Evolutionary conservation across 2,329 filamentous ascomycete species (phyloP), one percentile per base, ranked within the genome.

Genomic region (Fusarium sambucinum): DNA sequence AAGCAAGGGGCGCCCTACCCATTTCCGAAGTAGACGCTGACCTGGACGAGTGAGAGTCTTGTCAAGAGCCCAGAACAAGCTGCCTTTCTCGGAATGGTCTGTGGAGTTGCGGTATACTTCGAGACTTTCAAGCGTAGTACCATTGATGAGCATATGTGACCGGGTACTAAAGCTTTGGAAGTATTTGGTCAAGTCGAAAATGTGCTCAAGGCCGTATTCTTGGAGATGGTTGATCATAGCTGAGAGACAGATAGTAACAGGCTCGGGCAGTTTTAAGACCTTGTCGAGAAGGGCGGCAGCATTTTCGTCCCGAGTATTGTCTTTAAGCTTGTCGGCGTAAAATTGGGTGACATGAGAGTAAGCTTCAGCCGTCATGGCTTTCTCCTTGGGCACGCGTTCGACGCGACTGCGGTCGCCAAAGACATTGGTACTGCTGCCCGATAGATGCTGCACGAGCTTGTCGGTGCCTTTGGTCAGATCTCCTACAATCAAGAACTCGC

Each of bases 71-170:
- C 96, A 99, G 78, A 98, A 94, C 6, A 99, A 83, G 77, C 94
- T 97, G 5, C 96, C 96, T 73, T 91, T 94, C 60, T 91, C 88
- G 0, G 88, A 87, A 73, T 94, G 88, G 75, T 98, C 94, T 0
- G 95, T 98, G 73, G 94, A 89, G 70, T 99, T 99, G 63, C 94
- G 92, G 76, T 97, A 99, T 3, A 99, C 93, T 77, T 99, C 96
- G 14, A 99, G 85, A 73, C 93, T 97, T 48, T 93, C 95, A 37
- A 99, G 82, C 0, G 95, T 97, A 55, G 97, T 99, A 44, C 95
- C 96, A 75, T 96, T 97, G 63, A 99, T 83, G 6, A 98, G 84
- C 96, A 99, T 98, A 75, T 98, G 94, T 16, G 95, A 94, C 37
- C 94, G 86, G 10, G 94, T 93, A 72, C 92, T 97, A 80, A 99